Base-by-base conservation (phyloP, 2,329 filamentous ascomycete genomes). In the Aspergillus clavatus region DNA sequence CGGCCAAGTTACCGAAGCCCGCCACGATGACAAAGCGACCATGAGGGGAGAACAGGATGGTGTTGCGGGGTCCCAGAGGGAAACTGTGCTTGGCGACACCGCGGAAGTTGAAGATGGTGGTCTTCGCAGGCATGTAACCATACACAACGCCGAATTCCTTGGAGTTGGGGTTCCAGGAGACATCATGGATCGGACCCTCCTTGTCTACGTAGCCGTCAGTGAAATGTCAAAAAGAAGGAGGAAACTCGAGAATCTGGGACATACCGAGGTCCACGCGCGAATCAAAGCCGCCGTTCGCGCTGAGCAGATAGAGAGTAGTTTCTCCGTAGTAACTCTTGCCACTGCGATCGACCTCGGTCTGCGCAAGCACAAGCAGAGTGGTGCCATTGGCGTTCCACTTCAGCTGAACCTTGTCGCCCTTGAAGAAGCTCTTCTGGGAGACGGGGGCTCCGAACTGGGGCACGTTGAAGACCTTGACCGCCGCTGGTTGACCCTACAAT, bases 251-350 rank as follows among this genome's bases (percentile, higher is more conserved):
- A 14, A 11, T 8, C n/a, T n/a, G n/a, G n/a, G 18, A 47, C 73
- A 48, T 71, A 80, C 77, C 78, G 40, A 96, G 77, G 52, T 86
- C 81, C 56, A 98, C 84, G 58, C 93, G 84, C 47, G 91, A 93
- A 69, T 98, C 93, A 61, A 97, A 94, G 38, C 84, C 83, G 52
- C 90, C 91, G 62, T 86, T 94, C 53, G 89, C 86, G 69, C 88
- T 95, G 52, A 98, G 80, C 57, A 98, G 80, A 72, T 97, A 97
- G 64, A 98, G 83, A 53, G 88, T 97, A 7, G 93, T 97, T 75
- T 98, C 93, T 64, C 93, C 93, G 60, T 98, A 98, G 75, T 98
- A 98, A 72, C 89, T 96, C 82, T 97, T 97, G 71, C 94, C 94
- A 47, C 89, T 89, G 74, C 93, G 94, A 72, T 98, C 93, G 43